Evolutionary conservation across 1,284 basidiomycete genomes (phyloP), one percentile per base, ranked within the genome.

Genomic region (Vanrija sp.): DNA sequence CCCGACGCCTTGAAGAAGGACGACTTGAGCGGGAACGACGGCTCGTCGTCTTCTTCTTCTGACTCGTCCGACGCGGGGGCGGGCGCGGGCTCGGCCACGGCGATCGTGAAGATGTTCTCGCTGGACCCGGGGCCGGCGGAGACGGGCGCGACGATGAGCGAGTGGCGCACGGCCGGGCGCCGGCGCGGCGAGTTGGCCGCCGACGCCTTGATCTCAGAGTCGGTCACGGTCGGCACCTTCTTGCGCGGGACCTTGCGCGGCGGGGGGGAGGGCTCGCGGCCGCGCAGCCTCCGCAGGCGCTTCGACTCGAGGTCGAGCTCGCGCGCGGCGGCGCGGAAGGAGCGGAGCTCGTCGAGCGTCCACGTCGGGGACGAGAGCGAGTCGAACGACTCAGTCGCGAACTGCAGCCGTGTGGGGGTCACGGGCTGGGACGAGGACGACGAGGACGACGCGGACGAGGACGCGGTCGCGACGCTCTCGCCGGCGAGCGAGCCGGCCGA

Each of bases 221-320:
- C 61, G 24, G 55, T 50, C 41, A 63, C 50, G 27, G 43, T 48
- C 2, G 65, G 65, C 6, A 67, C 65, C n/a, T 59, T 59, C 39
- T 67, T 67, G 41, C 65, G 57, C 10, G 59, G 62, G 46, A 67
- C 54, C n/a, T 50, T 47, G 4, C 56, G 39, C 16, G 61, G 62
- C 9, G 39, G 35, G 37, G 55, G 23, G 7, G 49, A 37, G 2
- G 57, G 51, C 41, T 56, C 49, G 5, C 47, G 42, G 16, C 59
- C 57, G 10, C 51, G 56, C 15, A 49, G 49, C 19, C 59, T 37
- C 16, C 57, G 48, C 6, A 59, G 37, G 10, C 54, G 54, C 43
- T 56, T 47, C 14, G 61, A 54, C 53, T 67, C 65, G 19, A 49
- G 41, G 44, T 62, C 63, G 25, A 67, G 54, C 18, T 65, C 60